Evolutionary conservation across 139 green algal species (phyloP).

Genomic region (Chlamydomonas sphaeroides): DNA sequence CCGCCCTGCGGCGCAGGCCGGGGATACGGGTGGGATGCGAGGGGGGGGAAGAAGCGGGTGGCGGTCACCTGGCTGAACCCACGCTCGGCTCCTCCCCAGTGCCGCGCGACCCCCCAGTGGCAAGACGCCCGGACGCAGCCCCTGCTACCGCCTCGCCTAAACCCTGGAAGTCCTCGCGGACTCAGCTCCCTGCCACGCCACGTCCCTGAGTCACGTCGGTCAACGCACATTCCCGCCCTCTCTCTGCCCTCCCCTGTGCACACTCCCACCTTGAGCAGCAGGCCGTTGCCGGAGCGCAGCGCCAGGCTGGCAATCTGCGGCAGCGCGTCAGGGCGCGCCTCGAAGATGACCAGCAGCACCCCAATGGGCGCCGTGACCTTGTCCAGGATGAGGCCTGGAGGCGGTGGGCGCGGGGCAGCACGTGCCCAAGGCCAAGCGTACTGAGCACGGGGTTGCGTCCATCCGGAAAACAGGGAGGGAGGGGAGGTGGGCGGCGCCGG

Average conservation of each 20-base stretch:
- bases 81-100: too few relatives aligned
- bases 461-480: not conserved
- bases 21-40: not conserved
- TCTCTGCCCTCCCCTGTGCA: not conserved
- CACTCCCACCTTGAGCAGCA: slow-evolving; percentile 81
- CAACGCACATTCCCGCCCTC: too few relatives aligned
- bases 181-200: not conserved
- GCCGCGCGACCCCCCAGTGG: too few relatives aligned
- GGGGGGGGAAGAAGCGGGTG: not conserved
- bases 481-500: too few relatives aligned
- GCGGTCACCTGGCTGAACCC: not conserved
- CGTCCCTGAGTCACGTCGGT: too few relatives aligned
- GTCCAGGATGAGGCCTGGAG: slow-evolving; percentile 85
- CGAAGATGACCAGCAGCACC: slow-evolving; percentile 99
- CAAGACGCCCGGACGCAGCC: too few relatives aligned
- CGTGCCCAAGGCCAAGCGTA: too few relatives aligned
- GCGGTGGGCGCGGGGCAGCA: not conserved
- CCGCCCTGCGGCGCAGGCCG: slow-evolving; percentile 72
- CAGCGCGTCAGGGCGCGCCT: slow-evolving; percentile 95
- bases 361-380: slow-evolving; percentile 94
- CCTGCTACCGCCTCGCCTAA: too few relatives aligned
- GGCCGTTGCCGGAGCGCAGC: slow-evolving; percentile 87
- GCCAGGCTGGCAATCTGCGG: slow-evolving; percentile 92
- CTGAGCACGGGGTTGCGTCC: too few relatives aligned
- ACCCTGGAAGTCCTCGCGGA: too few relatives aligned